Percentiles rank a stretch among this genome's conserved stretches.
Conservation (phyloP, 306 rosid genomes). For the Dalbergia cultrata region DNA sequence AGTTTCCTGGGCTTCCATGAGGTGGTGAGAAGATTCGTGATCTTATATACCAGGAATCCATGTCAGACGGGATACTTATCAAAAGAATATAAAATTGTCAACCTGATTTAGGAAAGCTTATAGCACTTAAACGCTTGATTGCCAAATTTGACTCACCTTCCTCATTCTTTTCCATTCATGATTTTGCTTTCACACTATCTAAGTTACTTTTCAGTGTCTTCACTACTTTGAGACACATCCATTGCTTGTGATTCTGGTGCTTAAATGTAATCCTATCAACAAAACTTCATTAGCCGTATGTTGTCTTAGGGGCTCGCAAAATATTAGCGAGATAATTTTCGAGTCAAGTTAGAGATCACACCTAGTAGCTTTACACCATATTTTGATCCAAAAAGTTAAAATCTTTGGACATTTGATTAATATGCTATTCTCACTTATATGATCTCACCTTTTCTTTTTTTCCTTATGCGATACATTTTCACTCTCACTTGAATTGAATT, state of each 20-base stretch:
- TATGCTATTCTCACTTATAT: background rate
- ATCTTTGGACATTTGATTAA: background rate
- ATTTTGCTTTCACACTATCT: conserved; percentile 4
- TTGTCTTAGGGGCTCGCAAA: too few relatives aligned
- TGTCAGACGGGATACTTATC: conserved; percentile 11
- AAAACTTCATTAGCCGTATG: too few relatives aligned
- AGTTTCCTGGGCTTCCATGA: background rate
- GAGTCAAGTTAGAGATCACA: too few relatives aligned
- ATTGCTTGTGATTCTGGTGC: background rate
- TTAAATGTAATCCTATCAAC: background rate
- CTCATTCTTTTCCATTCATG: background rate
- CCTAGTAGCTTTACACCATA: background rate
- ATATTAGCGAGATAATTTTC: too few relatives aligned
- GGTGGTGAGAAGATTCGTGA: conserved; percentile 8
- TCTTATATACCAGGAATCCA: conserved; percentile 18
- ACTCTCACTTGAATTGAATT: background rate
- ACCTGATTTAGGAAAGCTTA: conserved; percentile 25
- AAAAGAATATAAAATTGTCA: conserved; percentile 22
- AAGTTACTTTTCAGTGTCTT: conserved; percentile 4
- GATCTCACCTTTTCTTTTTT: background rate
- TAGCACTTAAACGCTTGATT: background rate
- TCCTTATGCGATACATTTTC: background rate
- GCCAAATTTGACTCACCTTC: background rate
- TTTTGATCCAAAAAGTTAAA: too few relatives aligned
- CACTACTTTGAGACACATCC: background rate